Conservation (phyloP, 306 rosid genomes). For the Lathyrus oleraceus region DNA sequence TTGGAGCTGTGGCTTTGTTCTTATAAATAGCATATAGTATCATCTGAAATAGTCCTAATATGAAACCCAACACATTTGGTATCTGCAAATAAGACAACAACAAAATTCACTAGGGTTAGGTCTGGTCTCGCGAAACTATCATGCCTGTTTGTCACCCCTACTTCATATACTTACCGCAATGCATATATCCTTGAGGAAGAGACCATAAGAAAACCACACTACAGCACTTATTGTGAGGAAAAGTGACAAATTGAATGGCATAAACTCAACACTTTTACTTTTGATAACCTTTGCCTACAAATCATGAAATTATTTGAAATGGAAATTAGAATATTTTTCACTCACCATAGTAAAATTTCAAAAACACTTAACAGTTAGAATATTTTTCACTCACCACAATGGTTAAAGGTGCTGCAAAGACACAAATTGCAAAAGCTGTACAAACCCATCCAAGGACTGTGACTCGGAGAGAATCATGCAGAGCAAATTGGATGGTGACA, state of each 20-base stretch:
- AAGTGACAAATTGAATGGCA: constrained; percentile 69
- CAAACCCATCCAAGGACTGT: constrained; percentile 76
- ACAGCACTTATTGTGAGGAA: constrained; percentile 80
- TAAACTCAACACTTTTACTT: constrained; percentile 74
- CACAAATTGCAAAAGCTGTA: constrained; percentile 52
- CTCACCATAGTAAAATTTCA: not conserved
- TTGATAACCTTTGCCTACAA: constrained; percentile 45
- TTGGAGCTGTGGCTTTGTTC: constrained; percentile 22
- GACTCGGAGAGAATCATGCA: constrained; percentile 39
- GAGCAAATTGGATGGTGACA: constrained; percentile 37
- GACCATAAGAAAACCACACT: constrained; percentile 78
- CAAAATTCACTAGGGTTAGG: not conserved
- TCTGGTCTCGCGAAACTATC: no score
- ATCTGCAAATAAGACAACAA: constrained; percentile 33
- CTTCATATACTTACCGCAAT: constrained; percentile 55
- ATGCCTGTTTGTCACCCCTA: no score
- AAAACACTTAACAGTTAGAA: not conserved
- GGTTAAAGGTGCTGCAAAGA: constrained; percentile 79
- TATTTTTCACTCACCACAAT: constrained; percentile 58
- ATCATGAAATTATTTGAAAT: not conserved
- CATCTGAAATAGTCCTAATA: constrained; percentile 69
- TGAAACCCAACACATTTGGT: constrained; percentile 74
- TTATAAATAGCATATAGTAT: constrained; percentile 57
- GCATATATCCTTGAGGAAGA: constrained; percentile 57
- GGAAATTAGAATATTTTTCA: not conserved